Evolutionary conservation across 1,284 basidiomycete species (phyloP).

Genomic region (Boletus subluridellus): DNA sequence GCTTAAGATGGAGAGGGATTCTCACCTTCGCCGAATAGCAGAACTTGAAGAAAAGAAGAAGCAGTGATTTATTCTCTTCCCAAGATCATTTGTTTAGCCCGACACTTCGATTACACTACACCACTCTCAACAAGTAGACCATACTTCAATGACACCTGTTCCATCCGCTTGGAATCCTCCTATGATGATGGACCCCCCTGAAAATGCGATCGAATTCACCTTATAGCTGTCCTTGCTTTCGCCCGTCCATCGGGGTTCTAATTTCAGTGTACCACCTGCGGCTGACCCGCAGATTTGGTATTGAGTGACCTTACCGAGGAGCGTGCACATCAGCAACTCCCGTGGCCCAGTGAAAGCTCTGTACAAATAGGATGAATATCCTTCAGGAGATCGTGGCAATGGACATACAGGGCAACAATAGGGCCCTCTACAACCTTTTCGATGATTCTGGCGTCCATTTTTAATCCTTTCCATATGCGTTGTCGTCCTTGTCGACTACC

Average conservation of each 20-base stretch:
- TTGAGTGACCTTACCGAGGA: constrained; percentile 54
- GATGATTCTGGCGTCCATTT: constrained; percentile 43
- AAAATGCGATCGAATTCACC: constrained; percentile 55
- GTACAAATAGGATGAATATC: constrained; percentile 1
- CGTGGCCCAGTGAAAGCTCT: constrained; percentile 52
- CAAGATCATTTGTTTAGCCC: not conserved
- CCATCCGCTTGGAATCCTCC: constrained; percentile 59
- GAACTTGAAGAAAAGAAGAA: constrained; percentile 50
- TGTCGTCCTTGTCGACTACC: constrained; percentile 49
- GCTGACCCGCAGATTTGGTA: constrained; percentile 41
- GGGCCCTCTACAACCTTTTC: constrained; percentile 64
- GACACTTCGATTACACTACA: constrained; percentile 1
- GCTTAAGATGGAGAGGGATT: constrained; percentile 51
- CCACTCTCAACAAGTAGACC: constrained; percentile 31
- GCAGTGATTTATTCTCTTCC: constrained; percentile 7
- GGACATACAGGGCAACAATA: constrained; percentile 59
- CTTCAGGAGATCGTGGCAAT: not conserved
- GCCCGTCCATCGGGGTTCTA: constrained; percentile 46
- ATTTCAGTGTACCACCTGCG: constrained; percentile 34
- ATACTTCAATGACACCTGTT: constrained; percentile 61
- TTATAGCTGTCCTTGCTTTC: constrained; percentile 47
- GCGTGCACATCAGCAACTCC: constrained; percentile 51
- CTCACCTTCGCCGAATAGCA: constrained; percentile 50
- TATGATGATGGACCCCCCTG: constrained; percentile 45
- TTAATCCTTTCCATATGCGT: constrained; percentile 71